Evolutionary conservation across 1,139 yeast genomes (phyloP).

Genomic region (Saccharomyces hybrid): DNA sequence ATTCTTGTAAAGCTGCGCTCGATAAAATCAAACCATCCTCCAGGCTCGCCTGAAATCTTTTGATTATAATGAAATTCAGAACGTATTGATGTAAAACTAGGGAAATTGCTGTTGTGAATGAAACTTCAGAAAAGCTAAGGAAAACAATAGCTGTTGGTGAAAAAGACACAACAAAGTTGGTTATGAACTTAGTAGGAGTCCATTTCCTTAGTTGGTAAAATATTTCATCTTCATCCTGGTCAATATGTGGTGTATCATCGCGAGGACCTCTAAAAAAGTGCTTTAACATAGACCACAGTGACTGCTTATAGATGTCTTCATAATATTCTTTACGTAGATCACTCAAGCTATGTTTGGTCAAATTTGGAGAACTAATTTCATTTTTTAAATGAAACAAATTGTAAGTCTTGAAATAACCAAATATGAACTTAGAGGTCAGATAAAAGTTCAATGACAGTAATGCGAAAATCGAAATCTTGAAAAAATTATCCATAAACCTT

Average conservation of each 20-base stretch:
- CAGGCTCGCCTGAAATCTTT: conserved; percentile 41
- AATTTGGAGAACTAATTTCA: conserved; percentile 16
- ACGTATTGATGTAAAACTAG: conserved; percentile 36
- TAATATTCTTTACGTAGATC: conserved; percentile 20
- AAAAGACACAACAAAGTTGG: conserved; percentile 42
- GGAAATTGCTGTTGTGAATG: conserved; percentile 36
- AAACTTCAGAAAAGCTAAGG: conserved; percentile 35
- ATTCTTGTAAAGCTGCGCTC: conserved; percentile 57
- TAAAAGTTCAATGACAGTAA: conserved; percentile 14
- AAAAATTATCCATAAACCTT: conserved; percentile 11
- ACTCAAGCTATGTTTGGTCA: conserved; percentile 16
- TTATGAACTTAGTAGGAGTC: conserved; percentile 49
- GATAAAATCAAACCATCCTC: conserved; percentile 55
- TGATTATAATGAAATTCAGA: conserved; percentile 36
- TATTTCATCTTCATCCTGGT: conserved; percentile 8
- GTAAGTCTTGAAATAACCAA: conserved; percentile 17
- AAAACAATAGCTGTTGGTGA: conserved; percentile 49
- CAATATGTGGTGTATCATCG: not conserved
- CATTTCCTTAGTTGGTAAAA: conserved; percentile 52
- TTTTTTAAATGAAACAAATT: conserved; percentile 18
- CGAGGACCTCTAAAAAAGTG: conserved; percentile 5
- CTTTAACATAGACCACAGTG: conserved; percentile 20
- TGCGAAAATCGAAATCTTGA: conserved; percentile 6
- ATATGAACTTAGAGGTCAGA: conserved; percentile 16
- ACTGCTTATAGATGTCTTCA: conserved; percentile 16